Conservation (phyloP, 495 filamentous ascomycete species). For the Hypoxylon fragiforme region DNA sequence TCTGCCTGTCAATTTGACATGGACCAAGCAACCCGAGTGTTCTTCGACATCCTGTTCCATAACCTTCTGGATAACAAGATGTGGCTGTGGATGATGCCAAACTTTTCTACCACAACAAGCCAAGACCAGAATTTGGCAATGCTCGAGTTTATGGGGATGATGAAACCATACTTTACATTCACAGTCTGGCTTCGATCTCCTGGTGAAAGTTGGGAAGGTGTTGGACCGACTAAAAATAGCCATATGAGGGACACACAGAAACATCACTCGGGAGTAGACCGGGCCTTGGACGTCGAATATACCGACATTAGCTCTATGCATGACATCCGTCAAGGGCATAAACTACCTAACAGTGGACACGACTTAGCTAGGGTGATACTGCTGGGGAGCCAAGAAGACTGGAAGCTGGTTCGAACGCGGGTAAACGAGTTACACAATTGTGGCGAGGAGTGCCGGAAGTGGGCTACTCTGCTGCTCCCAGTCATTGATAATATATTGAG, state of each 20-base stretch:
- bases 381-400: conserved; percentile 49
- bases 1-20: background rate
- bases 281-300: too few species aligned
- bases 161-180: conserved; percentile 10
- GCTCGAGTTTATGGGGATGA: conserved; percentile 16
- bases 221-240: too few species aligned
- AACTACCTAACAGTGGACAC: too few species aligned
- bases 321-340: too few species aligned
- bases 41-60: background rate
- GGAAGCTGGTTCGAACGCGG: conserved; percentile 36
- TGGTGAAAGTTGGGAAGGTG: too few species aligned
- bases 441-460: conserved; percentile 39
- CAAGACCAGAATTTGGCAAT: conserved; percentile 19
- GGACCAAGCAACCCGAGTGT: background rate
- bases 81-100: conserved; percentile 32
- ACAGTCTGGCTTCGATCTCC: background rate
- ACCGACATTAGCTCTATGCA: too few species aligned
- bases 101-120: conserved; percentile 33
- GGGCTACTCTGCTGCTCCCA: background rate
- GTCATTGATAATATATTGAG: conserved; percentile 1
- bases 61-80: conserved; percentile 15
- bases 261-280: too few species aligned
- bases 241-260: too few species aligned
- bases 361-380: conserved; percentile 56
- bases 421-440: conserved; percentile 43